Base-by-base conservation (phyloP, 352 stramenopile genomes). In the Pythium coloratum region DNA sequence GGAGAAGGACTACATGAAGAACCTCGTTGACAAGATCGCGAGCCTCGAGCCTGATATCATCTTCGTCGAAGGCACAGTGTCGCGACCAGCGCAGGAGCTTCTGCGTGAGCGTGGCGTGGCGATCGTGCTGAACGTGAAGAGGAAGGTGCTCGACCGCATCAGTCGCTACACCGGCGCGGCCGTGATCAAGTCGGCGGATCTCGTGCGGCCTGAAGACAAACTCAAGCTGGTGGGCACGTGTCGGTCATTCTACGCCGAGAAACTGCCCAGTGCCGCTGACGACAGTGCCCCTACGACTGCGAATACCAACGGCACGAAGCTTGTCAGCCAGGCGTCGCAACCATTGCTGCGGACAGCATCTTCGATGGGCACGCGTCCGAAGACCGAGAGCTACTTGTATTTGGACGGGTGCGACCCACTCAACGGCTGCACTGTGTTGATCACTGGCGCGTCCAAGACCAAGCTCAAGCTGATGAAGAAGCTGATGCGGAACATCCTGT, bases 1-100 rank as follows among this genome's bases (percentile, higher is more conserved):
- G 73, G 97, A 99, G 77, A 90, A 98, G 66, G 92, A 95, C 61
- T 99, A 99, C 73, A 98, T 99, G 83, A 83, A 96, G 68, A 98
- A 98, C 53, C 77, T 99, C 16, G 96, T 99, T 16, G 86, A 95
- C 26, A 99, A 99, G 66, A 99, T 99, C 63, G 89, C 95, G 3
- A 90, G 88, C 33, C 69, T 99, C 30, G 89, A 98, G 65, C 97
- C 97, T 8, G 91, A 99, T 77, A 76, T 99, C 26, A 84, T 99
- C 38, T 94, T 99, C 71, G 93, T 98, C 28, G 94, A 95, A 56
- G 84, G 87, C 16, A 89, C 85, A 12, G 88, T 97, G 16, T 97
- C 91, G 12, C 76, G 91, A 6, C 88, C 95, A 64, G 97, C 97
- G 9, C 95, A 99, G 76, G 93, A 98, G 57, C 71, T 98, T 1